These are phyloP conservation scores for Clavariopsis aquatica DNA, from an alignment of 495 filamentous ascomycete genomes.

Conservation along the genomic window DNA sequence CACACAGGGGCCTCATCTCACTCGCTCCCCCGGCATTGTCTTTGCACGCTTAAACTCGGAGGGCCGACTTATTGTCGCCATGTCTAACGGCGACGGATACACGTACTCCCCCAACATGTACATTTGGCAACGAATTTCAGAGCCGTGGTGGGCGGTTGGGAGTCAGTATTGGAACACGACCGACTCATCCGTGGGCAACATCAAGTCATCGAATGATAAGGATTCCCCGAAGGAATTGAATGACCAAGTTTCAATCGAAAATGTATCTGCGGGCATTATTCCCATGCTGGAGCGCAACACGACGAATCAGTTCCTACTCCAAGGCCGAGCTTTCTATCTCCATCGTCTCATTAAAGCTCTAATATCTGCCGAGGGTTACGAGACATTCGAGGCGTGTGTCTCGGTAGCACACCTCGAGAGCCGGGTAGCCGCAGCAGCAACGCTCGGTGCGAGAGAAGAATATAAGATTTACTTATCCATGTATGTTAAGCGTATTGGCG, in stretches of 20 bases:
- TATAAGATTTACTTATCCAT: slow-evolving; percentile 89
- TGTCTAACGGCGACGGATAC: slow-evolving; percentile 92
- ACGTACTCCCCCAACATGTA: slow-evolving; percentile 79
- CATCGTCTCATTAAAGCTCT: slow-evolving; percentile 86
- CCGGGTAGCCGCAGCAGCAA: slow-evolving; percentile 82
- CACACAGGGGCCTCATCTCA: slow-evolving; percentile 65
- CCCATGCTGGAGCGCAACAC: slow-evolving; percentile 91
- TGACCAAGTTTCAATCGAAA: slow-evolving; percentile 57
- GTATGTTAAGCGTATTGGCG: slow-evolving; percentile 93
- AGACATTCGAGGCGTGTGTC: slow-evolving; percentile 85
- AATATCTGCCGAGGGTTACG: slow-evolving; percentile 82
- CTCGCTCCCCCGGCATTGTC: slow-evolving; percentile 74
- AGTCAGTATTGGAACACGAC: slow-evolving; percentile 99
- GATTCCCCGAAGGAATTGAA: slow-evolving; percentile 47
- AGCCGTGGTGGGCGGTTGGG: slow-evolving; percentile 97
- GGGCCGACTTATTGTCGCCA: slow-evolving; percentile 77
- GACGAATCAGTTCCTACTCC: slow-evolving; percentile 86
- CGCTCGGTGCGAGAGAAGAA: slow-evolving; percentile 83
- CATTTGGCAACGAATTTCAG: slow-evolving; percentile 91
- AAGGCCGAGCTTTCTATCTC: slow-evolving; percentile 83
- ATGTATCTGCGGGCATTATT: slow-evolving; percentile 88
- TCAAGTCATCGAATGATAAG: slow-evolving; percentile 61
- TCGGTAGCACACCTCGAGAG: slow-evolving; percentile 96
- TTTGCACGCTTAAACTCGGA: slow-evolving; percentile 87
- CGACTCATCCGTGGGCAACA: slow-evolving; percentile 58